phyloP scores from a whole-genome alignment of 2,329 filamentous ascomycete species.

The Pseudogymnoascus sp. region DNA sequence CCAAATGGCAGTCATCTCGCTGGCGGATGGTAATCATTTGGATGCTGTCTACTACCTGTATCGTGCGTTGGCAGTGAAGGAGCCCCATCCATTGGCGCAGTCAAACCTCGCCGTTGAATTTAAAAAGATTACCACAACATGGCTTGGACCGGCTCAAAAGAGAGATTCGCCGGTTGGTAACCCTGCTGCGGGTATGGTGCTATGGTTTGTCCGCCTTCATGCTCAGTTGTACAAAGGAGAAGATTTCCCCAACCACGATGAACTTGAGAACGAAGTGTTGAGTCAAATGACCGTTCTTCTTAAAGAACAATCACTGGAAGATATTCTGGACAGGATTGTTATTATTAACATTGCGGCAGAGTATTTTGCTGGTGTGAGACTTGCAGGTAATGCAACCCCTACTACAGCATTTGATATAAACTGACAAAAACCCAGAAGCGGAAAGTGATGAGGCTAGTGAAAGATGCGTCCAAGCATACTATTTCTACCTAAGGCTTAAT shows the following conservation, averaged over 20 bases:
- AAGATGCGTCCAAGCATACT: constrained; percentile 41
- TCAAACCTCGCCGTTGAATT: constrained; percentile 77
- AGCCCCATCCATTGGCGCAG: constrained; percentile 67
- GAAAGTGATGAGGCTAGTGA: constrained; percentile 29
- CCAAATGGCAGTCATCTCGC: constrained; percentile 79
- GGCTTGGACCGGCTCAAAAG: constrained; percentile 38
- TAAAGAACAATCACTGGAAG: constrained; percentile 58
- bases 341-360: constrained; percentile 83
- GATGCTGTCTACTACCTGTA: constrained; percentile 86
- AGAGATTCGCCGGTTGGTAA: not conserved
- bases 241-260: constrained; percentile 66
- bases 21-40: constrained; percentile 71
- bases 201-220: constrained; percentile 82
- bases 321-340: constrained; percentile 68
- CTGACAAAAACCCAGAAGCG: constrained; percentile 36
- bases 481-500: constrained; percentile 70
- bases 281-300: constrained; percentile 67
- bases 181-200: constrained; percentile 42
- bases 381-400: constrained; percentile 41
- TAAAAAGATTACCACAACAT: constrained; percentile 52
- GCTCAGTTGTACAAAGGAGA: constrained; percentile 75
- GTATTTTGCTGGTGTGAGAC: constrained; percentile 57
- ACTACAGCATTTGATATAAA: not conserved
- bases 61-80: constrained; percentile 66
- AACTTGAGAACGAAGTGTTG: constrained; percentile 79